These are phyloP conservation scores for Alternaria alternata DNA, from an alignment of 2,329 filamentous ascomycete genomes.

Conservation along the genomic window DNA sequence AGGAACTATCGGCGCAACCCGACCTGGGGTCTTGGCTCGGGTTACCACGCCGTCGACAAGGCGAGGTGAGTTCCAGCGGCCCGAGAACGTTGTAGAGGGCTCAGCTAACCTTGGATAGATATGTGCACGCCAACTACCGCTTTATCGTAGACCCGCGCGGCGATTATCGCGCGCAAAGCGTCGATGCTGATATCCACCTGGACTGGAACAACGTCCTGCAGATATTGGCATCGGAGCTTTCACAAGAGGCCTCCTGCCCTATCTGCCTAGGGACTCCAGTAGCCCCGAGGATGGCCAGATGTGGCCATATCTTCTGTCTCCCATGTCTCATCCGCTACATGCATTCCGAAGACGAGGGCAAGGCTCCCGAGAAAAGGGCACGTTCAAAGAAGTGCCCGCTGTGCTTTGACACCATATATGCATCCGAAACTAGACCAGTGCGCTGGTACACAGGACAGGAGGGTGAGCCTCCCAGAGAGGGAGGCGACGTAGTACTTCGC, in stretches of 20 bases:
- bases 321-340: conserved; percentile 95
- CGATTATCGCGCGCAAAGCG: conserved; percentile 80
- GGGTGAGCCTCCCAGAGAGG: conserved; percentile 77
- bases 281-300: conserved; percentile 94
- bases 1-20: conserved; percentile 69
- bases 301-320: conserved; percentile 95
- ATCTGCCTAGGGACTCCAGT: conserved; percentile 94
- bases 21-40: conserved; percentile 85
- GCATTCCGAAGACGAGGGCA: conserved; percentile 77
- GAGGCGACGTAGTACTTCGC: conserved; percentile 87
- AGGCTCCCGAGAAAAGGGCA: conserved; percentile 70
- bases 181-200: conserved; percentile 86
- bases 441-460: conserved; percentile 93
- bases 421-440: conserved; percentile 88
- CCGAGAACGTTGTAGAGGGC: neutral
- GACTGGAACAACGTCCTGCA: conserved; percentile 93
- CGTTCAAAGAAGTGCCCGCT: conserved; percentile 96
- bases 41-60: conserved; percentile 90
- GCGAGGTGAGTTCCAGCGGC: conserved; percentile 66
- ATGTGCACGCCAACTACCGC: conserved; percentile 95
- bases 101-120: conserved; percentile 58
- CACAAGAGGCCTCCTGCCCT: conserved; percentile 87
- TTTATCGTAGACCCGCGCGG: conserved; percentile 89
- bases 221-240: conserved; percentile 87
- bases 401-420: conserved; percentile 91